These are phyloP conservation scores for Pneumocystis carinii DNA, from an alignment of 1,139 yeast genomes.

Conservation along the genomic window DNA sequence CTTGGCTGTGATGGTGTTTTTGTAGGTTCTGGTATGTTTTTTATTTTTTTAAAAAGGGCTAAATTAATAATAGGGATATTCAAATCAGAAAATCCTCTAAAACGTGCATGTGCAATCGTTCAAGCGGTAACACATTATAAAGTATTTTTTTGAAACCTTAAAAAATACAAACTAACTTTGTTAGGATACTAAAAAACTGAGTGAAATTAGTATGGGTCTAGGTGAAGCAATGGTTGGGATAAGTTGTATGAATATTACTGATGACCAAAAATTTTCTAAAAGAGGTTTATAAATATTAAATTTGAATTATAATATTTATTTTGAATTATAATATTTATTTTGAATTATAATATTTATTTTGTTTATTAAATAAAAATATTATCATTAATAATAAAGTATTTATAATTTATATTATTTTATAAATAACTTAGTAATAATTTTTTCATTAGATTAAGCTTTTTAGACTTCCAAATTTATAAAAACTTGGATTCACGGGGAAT, in stretches of 20 bases:
- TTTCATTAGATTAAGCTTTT: background rate
- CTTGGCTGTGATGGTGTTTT: conserved; percentile 85
- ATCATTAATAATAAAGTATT: too few species aligned
- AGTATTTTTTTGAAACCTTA: background rate
- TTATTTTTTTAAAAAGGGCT: too few species aligned
- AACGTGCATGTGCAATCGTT: conserved; percentile 66
- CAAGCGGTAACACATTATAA: conserved; percentile 58
- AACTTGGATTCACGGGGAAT: background rate
- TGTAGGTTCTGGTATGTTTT: conserved; percentile 66
- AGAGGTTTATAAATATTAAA: conserved; percentile 36
- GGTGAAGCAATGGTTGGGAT: conserved; percentile 68
- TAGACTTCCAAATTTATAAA: background rate
- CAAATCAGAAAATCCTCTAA: conserved; percentile 59
- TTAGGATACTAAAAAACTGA: conserved; percentile 46
- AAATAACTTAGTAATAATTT: too few species aligned
- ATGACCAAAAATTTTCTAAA: conserved; percentile 35
- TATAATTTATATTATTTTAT: too few species aligned
- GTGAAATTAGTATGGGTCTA: conserved; percentile 59
- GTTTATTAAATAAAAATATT: too few species aligned
- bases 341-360: too few species aligned
- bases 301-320: background rate
- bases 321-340: background rate
- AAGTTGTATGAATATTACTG: conserved; percentile 37
- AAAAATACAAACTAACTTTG: background rate
- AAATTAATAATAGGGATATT: conserved; percentile 23